Evolutionary conservation across 2,329 filamentous ascomycete genomes (phyloP), one percentile per base, ranked within the genome.

Genomic region (Tetracladium maxilliforme): DNA sequence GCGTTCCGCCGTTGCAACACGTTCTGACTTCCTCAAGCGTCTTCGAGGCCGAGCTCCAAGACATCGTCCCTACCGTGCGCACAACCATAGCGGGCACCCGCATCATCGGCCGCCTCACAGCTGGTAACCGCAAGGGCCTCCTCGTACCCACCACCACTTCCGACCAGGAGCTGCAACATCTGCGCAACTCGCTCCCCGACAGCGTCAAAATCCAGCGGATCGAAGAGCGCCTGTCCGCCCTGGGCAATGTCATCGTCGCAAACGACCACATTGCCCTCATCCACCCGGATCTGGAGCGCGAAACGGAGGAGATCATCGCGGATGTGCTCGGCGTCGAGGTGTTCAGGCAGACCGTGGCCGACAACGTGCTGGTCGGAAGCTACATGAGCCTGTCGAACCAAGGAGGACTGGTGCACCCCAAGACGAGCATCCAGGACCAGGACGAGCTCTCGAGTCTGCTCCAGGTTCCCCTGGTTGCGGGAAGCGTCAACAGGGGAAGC

Each of bases 321-420:
- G 90, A 98, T 49, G 82, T 92, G 31, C 61, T 92, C 12, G 81
- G 81, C 34, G 81, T 92, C 30, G 81, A 92, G 52, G 81, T 90
- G 8, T 92, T 90, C 59, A 64, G 82, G 34, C 90, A 98, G 62
- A 95, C 90, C 23, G 79, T 98, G 32, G 84, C 87, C 43, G 86
- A 94, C 56, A 94, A 95, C 48, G 90, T 98, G 30, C 72, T 98
- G 15, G 90, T 92, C 19, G 90, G 90, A 32, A 84, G 76, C 25
- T 98, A 98, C 64, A 95, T 95, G 86, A 71, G 80, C 28, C 66
- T 98, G 33, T 87, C 79, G 43, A 98, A 98, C 62, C 81, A 87
- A 54, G 90, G 90, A 38, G 90, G 90, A 9, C 78, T 98, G 40
- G 90, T 98, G 24, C 90, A 98, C 51, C 87, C 90, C 40, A 94